These are phyloP conservation scores for Pleurotus sapidus DNA, from an alignment of 768 basidiomycete genomes.

Conservation along the genomic window DNA sequence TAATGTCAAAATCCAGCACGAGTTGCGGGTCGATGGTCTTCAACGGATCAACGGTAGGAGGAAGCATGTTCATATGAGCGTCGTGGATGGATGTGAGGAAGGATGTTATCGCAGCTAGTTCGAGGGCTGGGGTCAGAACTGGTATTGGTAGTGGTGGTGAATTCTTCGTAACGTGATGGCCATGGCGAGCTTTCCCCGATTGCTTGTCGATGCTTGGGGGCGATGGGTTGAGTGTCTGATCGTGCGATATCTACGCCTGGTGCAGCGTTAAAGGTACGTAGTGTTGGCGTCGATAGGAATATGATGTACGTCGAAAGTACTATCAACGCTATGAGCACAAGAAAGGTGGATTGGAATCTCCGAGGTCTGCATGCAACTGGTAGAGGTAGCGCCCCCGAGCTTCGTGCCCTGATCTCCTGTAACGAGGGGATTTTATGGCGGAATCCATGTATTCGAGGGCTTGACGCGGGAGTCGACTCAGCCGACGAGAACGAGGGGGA, in stretches of 20 bases:
- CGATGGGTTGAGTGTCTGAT: neutral
- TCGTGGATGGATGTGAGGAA: slow-evolving; percentile 74
- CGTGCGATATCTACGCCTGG: neutral
- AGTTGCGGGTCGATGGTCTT: slow-evolving; percentile 75
- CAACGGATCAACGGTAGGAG: slow-evolving; percentile 58
- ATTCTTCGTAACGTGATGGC: neutral
- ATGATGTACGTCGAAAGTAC: slow-evolving; percentile 54
- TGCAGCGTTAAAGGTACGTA: neutral
- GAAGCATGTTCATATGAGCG: slow-evolving; percentile 54
- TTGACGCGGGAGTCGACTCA: neutral
- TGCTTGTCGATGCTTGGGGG: neutral
- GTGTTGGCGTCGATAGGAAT: slow-evolving; percentile 27
- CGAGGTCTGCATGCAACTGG: neutral
- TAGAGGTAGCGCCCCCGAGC: neutral
- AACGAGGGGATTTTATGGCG: neutral
- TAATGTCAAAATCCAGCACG: slow-evolving; percentile 75
- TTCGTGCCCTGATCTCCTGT: neutral
- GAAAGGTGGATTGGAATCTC: slow-evolving; percentile 35
- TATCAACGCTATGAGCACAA: slow-evolving; percentile 52
- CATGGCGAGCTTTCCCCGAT: neutral
- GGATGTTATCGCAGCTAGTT: slow-evolving; percentile 71
- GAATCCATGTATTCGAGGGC: neutral
- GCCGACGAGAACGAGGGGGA: neutral
- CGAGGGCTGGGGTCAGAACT: slow-evolving; percentile 36
- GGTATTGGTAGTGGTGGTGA: neutral